Evolutionary conservation across 306 rosid species (phyloP).

Genomic region (Cicer pinnatifidum): DNA sequence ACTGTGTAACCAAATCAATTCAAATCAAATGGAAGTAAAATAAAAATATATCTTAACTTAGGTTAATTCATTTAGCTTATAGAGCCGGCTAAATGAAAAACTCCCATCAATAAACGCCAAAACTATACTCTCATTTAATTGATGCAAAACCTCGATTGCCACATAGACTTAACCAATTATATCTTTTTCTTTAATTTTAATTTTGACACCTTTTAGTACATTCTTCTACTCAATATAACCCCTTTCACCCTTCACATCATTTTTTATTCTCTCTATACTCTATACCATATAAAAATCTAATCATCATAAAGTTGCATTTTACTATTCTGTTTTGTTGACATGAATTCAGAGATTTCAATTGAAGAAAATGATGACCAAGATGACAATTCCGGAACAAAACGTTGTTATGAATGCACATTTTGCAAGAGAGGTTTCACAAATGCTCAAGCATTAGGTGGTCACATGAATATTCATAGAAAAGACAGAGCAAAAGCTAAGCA

Average conservation of each 20-base stretch:
- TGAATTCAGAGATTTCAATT: constrained; percentile 52
- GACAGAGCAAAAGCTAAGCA: constrained; percentile 78
- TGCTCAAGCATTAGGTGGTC: constrained; percentile 96
- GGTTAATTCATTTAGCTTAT: neutral
- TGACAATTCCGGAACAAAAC: constrained; percentile 45
- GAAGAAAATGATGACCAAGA: constrained; percentile 59
- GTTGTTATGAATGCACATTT: constrained; percentile 82
- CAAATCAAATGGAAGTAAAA: constrained; percentile 1
- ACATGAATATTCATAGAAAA: constrained; percentile 90
- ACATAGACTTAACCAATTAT: constrained; percentile 51
- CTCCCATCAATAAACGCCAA: constrained; percentile 59
- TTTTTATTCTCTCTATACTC: neutral
- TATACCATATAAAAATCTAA: neutral
- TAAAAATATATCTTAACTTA: constrained; percentile 18
- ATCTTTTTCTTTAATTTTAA: constrained; percentile 44
- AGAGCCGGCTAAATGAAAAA: constrained; percentile 77
- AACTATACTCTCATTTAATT: constrained; percentile 36
- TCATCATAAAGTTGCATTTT: neutral
- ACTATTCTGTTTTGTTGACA: neutral
- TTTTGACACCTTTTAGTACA: constrained; percentile 34
- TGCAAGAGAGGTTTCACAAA: constrained; percentile 94
- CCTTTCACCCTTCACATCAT: constrained; percentile 42
- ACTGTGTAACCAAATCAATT: constrained; percentile 35
- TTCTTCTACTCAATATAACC: constrained; percentile 44
- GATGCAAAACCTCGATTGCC: constrained; percentile 51